Conservation (phyloP, 2,329 filamentous ascomycete species). For the Zymoseptoria pseudotritici region DNA sequence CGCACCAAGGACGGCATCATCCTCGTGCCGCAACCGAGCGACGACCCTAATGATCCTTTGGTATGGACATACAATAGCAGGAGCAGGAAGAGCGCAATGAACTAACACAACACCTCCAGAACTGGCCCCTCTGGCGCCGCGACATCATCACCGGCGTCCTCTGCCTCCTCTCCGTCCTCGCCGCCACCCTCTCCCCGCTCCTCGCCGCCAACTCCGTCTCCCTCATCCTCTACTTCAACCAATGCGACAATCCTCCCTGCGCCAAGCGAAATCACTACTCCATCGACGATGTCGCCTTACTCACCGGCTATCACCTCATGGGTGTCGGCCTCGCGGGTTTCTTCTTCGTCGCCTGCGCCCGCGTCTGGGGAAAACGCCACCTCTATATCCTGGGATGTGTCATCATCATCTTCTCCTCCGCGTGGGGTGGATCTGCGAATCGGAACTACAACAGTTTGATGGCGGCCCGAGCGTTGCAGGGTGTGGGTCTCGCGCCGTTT, state of each 20-base stretch:
- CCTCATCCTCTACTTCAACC: conserved; percentile 57
- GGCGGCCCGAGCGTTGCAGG: conserved; percentile 76
- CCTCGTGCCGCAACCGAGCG: conserved; percentile 81
- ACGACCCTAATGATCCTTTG: conserved; percentile 84
- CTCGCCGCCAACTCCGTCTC: conserved; percentile 83
- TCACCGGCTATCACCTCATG: conserved; percentile 82
- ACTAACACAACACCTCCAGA: conserved; percentile 37
- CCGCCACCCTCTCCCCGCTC: conserved; percentile 74
- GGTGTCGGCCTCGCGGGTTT: conserved; percentile 75
- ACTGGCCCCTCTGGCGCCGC: conserved; percentile 81
- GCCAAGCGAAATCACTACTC: conserved; percentile 30
- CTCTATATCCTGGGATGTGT: conserved; percentile 71
- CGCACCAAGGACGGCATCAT: conserved; percentile 40
- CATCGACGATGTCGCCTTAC: conserved; percentile 69
- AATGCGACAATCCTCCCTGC: neutral
- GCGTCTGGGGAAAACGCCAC: conserved; percentile 90
- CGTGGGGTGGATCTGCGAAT: conserved; percentile 67
- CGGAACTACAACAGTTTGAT: conserved; percentile 64
- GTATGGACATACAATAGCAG: conserved; percentile 37
- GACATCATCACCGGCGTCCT: conserved; percentile 73
- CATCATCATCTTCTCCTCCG: conserved; percentile 64
- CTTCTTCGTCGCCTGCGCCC: conserved; percentile 77
- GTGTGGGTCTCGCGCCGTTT: conserved; percentile 78
- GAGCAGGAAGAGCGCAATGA: conserved; percentile 1
- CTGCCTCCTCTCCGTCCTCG: conserved; percentile 73